Base-by-base conservation (phyloP, 345 rosid genomes). In the Arabidopsis thaliana region DNA sequence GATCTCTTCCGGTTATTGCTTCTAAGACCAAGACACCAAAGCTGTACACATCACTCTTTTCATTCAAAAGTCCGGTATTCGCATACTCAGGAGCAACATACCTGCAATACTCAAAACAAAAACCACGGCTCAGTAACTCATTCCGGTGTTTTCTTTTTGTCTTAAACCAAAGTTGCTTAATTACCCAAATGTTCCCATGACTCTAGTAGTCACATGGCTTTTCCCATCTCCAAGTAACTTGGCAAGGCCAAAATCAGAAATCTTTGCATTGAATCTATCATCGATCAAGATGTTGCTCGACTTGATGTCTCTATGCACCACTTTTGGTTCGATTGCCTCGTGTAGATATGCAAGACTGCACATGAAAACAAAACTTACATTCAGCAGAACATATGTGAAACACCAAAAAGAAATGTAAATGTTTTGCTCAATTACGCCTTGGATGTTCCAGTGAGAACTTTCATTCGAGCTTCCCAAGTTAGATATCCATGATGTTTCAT, bases 31-130 rank as follows among this genome's bases (percentile, higher is more conserved):
- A 82, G 59, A 95, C 98, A 53, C 99, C 99, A 48, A 92, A 92
- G 85, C 99, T 95, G 70, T 92, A 95, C 48, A 95, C 99, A 81
- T 95, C 99, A 53, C 98, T 95, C 82, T 95, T 95, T 79, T 95
- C 99, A 74, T 95, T 95, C 80, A 95, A 73, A 69, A 92, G 97
- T 61, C 99, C 99, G 2, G 96, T 87, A 73, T 95, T 90, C 38
- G 99, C 99, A 75, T 95, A 95, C 78, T 95, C 99, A 6, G 99
- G 99, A 75, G 99, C 99, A 59, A 95, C 99, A 59, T 94, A 94
- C 69, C 97, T 94, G 83, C 68, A 61, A 52, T 66, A 76, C 51
- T 58, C 71, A 78, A 71, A 74, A 25, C 46, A 40, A 24, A 24
- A 44, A 28, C 55, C 46, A 66, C 49, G 67, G 14, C 13, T 75